These are phyloP conservation scores for Vitis rotundifolia DNA, from an alignment of 164 flowering plant genomes.

Conservation along the genomic window DNA sequence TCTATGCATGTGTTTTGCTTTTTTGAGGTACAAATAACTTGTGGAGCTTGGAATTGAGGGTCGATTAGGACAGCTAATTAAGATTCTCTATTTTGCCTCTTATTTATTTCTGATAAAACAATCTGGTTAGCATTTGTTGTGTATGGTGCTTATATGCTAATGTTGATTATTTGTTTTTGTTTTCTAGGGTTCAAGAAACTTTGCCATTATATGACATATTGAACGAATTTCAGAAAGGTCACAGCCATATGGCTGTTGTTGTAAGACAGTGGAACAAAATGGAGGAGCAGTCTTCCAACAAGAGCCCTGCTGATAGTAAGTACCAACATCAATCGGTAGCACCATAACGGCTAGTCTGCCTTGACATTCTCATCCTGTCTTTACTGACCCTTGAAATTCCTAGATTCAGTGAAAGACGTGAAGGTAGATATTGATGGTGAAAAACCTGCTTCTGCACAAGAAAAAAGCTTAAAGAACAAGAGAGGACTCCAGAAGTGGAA, in stretches of 20 bases:
- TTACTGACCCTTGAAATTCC: not conserved
- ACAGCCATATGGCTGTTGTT: slow-evolving; percentile 99
- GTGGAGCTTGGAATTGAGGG: not conserved
- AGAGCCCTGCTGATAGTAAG: slow-evolving; percentile 46
- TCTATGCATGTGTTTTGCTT: not conserved
- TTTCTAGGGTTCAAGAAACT: slow-evolving; percentile 71
- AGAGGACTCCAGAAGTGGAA: slow-evolving; percentile 73
- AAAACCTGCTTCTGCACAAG: slow-evolving; percentile 35
- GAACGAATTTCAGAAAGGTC: slow-evolving; percentile 99
- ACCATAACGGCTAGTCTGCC: too few species aligned
- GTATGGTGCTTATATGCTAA: not conserved
- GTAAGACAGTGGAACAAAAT: slow-evolving; percentile 42
- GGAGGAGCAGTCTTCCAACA: slow-evolving; percentile 24
- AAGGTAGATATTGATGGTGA: slow-evolving; percentile 70
- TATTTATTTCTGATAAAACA: not conserved
- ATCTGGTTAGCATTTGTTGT: not conserved
- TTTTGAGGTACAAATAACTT: not conserved
- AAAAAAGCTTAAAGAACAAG: slow-evolving; percentile 48
- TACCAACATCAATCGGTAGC: not conserved
- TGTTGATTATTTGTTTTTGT: slow-evolving; percentile 2
- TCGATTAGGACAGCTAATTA: not conserved
- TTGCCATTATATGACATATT: slow-evolving; percentile 92
- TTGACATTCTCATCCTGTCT: too few species aligned
- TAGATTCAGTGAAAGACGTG: slow-evolving; percentile 54
- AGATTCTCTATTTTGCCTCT: not conserved